Evolutionary conservation across 495 filamentous ascomycete genomes (phyloP).

Genomic region (Hypoxylon rickii): DNA sequence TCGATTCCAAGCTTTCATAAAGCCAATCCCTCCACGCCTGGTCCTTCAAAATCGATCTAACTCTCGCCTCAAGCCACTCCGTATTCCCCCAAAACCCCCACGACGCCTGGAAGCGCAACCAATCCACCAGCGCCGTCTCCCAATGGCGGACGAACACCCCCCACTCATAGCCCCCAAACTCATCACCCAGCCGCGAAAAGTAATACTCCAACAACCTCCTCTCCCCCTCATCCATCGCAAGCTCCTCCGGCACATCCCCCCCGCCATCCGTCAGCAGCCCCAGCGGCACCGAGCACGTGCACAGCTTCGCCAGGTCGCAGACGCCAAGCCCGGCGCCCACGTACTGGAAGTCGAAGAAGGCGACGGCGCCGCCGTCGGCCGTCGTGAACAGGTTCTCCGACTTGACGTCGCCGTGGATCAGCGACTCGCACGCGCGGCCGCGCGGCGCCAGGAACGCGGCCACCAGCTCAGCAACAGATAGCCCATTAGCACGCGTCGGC

Average conservation of each 20-base stretch:
- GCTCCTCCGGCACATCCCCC: slow-evolving; percentile 21
- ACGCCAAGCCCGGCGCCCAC: slow-evolving; percentile 50
- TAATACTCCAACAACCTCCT: slow-evolving; percentile 44
- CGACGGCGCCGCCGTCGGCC: slow-evolving; percentile 38
- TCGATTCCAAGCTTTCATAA: neutral
- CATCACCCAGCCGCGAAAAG: slow-evolving; percentile 28
- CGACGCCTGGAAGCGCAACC: slow-evolving; percentile 53
- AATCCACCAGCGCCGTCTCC: slow-evolving; percentile 54
- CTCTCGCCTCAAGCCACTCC: slow-evolving; percentile 46
- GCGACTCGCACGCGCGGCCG: slow-evolving; percentile 40
- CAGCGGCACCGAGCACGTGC: slow-evolving; percentile 43
- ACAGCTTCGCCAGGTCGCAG: slow-evolving; percentile 53
- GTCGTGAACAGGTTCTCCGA: slow-evolving; percentile 47
- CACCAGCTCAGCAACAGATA: slow-evolving; percentile 36
- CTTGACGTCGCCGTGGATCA: slow-evolving; percentile 56
- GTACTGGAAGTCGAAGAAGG: slow-evolving; percentile 56
- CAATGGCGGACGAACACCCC: slow-evolving; percentile 46
- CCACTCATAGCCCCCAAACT: slow-evolving; percentile 25
- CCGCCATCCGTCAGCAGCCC: slow-evolving; percentile 22
- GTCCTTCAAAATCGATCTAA: slow-evolving; percentile 35
- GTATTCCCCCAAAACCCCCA: slow-evolving; percentile 57
- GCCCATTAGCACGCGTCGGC: slow-evolving; percentile 6
- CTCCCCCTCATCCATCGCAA: slow-evolving; percentile 39
- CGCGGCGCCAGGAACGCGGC: slow-evolving; percentile 38
- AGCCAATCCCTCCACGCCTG: slow-evolving; percentile 31